phyloP scores from a whole-genome alignment of 2,329 filamentous ascomycete species.

The Aspergillus sp. region DNA sequence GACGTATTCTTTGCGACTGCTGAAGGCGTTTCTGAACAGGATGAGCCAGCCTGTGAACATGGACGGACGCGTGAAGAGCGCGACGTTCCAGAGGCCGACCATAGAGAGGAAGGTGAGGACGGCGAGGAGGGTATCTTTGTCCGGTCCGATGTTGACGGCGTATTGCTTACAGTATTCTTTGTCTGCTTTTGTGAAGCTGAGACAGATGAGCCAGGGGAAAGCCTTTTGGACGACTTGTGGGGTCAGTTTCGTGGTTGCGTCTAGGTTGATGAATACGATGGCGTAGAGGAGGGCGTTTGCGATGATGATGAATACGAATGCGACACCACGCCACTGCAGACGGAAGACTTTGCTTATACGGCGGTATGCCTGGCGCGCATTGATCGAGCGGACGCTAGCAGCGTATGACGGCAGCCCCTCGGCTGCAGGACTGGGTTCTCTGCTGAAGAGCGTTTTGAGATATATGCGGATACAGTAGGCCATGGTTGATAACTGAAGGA shows the following conservation, averaged over 20 bases:
- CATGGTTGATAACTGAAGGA: slow-evolving; percentile 80
- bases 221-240: slow-evolving; percentile 52
- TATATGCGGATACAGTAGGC: slow-evolving; percentile 94
- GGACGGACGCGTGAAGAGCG: slow-evolving; percentile 74
- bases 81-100: slow-evolving; percentile 77
- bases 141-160: slow-evolving; percentile 59
- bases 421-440: slow-evolving; percentile 57
- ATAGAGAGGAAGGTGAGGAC: slow-evolving; percentile 77
- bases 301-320: slow-evolving; percentile 82
- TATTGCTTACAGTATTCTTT: slow-evolving; percentile 60
- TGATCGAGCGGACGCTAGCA: slow-evolving; percentile 69
- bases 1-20: slow-evolving; percentile 66
- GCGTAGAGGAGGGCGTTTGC: slow-evolving; percentile 91
- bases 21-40: slow-evolving; percentile 46
- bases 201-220: slow-evolving; percentile 63
- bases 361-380: slow-evolving; percentile 79
- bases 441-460: slow-evolving; percentile 71
- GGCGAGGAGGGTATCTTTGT: slow-evolving; percentile 68
- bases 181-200: slow-evolving; percentile 52
- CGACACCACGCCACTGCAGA: slow-evolving; percentile 90
- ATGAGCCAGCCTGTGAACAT: slow-evolving; percentile 81
- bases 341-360: slow-evolving; percentile 79
- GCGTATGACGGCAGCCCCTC: slow-evolving; percentile 69
- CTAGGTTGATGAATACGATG: slow-evolving; percentile 80
- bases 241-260: slow-evolving; percentile 59